Evolutionary conservation across 179 eudicot genomes (phyloP), one percentile per base, ranked within the genome.

Genomic region (Spergularia azorica): DNA sequence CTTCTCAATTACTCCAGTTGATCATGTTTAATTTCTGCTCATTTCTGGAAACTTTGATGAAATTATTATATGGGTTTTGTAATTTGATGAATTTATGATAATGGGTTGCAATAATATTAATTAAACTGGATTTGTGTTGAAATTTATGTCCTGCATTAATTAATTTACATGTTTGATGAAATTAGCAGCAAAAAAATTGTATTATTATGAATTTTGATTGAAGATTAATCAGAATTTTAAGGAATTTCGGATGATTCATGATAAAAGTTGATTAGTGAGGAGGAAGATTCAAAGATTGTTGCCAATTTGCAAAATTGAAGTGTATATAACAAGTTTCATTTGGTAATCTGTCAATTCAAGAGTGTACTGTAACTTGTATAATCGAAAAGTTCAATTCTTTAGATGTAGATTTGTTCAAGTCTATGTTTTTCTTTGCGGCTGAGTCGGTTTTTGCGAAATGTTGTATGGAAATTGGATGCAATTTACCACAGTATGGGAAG

Each of bases 1-100:
- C 15, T 41, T 72, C 65, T 70, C 39, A 65, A 58, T 72, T 58
- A 21, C 52, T n/a, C n/a, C n/a, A n/a, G n/a, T 38, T 65, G 20
- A 65, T 43, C 39, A 16, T 65, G 52, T 39, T 65, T 65, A 16
- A 65, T 39, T 0, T 15, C 52, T 65, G 52, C 52, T 65, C 16
- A 65, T 65, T 70, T 70, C 16, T 52, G 59, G 46, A 52, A 39
- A 26, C 0, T 54, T 26, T 70, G 61, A n/a, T 67, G 26, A 12
- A 50, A 4, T 4, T 41, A 15, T 41, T 6, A 65, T 41, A 5
- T 41, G 15, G 39, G 7, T 65, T 41, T 0, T 39, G 1, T 16
- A 1, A 63, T 65, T 21, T 11, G 0, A 9, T 1, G 10, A 26
- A 26, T 62, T 20, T 6, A 3, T 9, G 65, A 62, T n/a, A n/a